Conservation (phyloP, 768 basidiomycete genomes). For the Neoboletus brunneissimus region DNA sequence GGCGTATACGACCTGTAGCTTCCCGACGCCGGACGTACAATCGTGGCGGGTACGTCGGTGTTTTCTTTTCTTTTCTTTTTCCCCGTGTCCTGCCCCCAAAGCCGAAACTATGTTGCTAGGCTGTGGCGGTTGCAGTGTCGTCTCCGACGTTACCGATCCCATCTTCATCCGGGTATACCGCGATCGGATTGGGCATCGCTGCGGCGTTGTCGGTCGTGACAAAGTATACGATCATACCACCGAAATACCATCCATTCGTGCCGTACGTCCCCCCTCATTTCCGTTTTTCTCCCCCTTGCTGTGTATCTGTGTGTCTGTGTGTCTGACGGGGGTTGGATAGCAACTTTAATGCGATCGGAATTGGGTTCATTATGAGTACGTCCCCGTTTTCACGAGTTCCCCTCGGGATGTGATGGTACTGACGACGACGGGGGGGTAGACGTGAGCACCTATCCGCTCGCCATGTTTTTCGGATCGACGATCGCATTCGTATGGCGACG, state of each 20-base stretch:
- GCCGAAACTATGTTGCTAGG: too few relatives aligned
- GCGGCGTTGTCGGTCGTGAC: constrained; percentile 44
- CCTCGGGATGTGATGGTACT: too few relatives aligned
- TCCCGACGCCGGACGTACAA: constrained; percentile 26
- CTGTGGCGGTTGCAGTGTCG: constrained; percentile 20
- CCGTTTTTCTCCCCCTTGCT: too few relatives aligned
- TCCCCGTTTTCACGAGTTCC: too few relatives aligned
- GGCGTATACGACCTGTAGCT: constrained; percentile 16
- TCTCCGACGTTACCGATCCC: constrained; percentile 40
- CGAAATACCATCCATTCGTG: constrained; percentile 21
- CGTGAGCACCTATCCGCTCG: constrained; percentile 24
- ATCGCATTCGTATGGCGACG: constrained; percentile 21
- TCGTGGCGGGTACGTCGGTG: constrained; percentile 20
- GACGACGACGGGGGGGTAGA: too few relatives aligned
- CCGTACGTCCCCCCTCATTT: constrained; percentile 24
- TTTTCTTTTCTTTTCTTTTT: neutral
- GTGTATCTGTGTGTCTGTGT: too few relatives aligned
- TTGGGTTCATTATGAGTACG: constrained; percentile 1
- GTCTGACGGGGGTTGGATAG: too few relatives aligned
- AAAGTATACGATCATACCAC: constrained; percentile 31
- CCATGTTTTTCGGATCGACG: constrained; percentile 26
- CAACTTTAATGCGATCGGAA: constrained; percentile 30
- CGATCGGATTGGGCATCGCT: constrained; percentile 50
- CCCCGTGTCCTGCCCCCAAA: too few relatives aligned
- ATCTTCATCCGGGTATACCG: constrained; percentile 53